phyloP scores from a whole-genome alignment of 1,284 basidiomycete species.

The Coniferiporia weirii region DNA sequence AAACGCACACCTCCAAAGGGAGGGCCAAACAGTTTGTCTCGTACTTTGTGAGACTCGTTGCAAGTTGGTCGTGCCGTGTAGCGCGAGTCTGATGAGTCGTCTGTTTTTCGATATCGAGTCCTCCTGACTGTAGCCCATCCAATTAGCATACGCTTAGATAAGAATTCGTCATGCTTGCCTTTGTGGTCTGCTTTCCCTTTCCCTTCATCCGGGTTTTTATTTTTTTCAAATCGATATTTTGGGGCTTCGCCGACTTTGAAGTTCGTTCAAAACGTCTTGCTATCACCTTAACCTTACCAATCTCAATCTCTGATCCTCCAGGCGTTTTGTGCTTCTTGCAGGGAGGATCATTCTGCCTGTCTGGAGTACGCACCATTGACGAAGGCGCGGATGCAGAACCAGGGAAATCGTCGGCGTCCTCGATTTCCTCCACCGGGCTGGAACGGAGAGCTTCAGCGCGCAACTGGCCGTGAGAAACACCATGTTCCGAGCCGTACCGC shows the following conservation, averaged over 20 bases:
- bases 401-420: neutral
- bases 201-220: neutral
- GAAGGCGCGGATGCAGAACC: no score
- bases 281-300: no score
- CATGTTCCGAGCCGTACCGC: no score
- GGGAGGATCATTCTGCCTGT: no score
- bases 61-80: neutral
- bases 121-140: neutral
- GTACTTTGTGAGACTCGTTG: slow-evolving; percentile 8
- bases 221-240: neutral
- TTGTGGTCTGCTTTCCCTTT: neutral
- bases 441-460: neutral
- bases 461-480: neutral
- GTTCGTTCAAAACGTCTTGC: neutral
- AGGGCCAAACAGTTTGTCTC: neutral
- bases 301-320: no score
- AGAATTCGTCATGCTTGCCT: neutral
- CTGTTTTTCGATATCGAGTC: neutral
- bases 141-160: neutral
- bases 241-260: neutral
- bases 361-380: no score
- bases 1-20: slow-evolving; percentile 11
- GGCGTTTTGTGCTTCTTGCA: no score
- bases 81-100: neutral
- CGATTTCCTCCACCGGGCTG: neutral